phyloP scores from a whole-genome alignment of 2,329 filamentous ascomycete species.

The Neophaeococcomyces mojaviensis region DNA sequence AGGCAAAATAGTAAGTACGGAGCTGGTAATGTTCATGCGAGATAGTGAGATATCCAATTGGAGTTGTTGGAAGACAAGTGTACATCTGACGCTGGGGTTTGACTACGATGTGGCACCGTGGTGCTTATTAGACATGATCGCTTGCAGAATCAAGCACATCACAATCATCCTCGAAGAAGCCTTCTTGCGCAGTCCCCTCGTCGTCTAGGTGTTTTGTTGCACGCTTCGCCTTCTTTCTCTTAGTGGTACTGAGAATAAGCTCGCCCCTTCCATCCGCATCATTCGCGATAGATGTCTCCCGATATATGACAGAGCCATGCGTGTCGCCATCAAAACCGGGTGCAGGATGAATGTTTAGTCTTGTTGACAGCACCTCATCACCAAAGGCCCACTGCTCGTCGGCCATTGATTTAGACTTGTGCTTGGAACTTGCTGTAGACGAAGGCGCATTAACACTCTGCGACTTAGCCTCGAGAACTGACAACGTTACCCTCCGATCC shows the following conservation, averaged over 20 bases:
- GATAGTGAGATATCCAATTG: too few relatives aligned
- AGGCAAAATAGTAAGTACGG: too few relatives aligned
- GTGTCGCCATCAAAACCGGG: slow-evolving; percentile 39
- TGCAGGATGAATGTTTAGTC: slow-evolving; percentile 38
- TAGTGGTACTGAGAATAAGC: slow-evolving; percentile 75
- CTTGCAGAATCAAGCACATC: slow-evolving; percentile 81
- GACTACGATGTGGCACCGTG: background rate
- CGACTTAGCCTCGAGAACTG: slow-evolving; percentile 47
- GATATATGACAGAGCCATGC: slow-evolving; percentile 15
- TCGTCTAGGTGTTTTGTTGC: slow-evolving; percentile 64
- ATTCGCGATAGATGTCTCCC: slow-evolving; percentile 14
- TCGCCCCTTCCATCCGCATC: slow-evolving; percentile 33
- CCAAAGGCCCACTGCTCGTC: slow-evolving; percentile 48
- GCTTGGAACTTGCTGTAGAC: slow-evolving; percentile 7
- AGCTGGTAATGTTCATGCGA: too few relatives aligned
- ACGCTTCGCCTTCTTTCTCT: slow-evolving; percentile 53
- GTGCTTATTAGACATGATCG: slow-evolving; percentile 39
- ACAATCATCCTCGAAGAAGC: slow-evolving; percentile 87
- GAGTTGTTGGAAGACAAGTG: too few relatives aligned
- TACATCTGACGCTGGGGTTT: too few relatives aligned
- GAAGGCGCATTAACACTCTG: slow-evolving; percentile 26
- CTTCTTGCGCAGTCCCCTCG: slow-evolving; percentile 55
- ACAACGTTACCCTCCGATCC: slow-evolving; percentile 73
- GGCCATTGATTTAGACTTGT: slow-evolving; percentile 9
- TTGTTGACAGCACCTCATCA: slow-evolving; percentile 40